Percentiles rank a stretch among this genome's conserved stretches.
These are phyloP conservation scores for Jamesozyma lodderae DNA, from an alignment of 805 yeast species.

Conservation along the genomic window DNA sequence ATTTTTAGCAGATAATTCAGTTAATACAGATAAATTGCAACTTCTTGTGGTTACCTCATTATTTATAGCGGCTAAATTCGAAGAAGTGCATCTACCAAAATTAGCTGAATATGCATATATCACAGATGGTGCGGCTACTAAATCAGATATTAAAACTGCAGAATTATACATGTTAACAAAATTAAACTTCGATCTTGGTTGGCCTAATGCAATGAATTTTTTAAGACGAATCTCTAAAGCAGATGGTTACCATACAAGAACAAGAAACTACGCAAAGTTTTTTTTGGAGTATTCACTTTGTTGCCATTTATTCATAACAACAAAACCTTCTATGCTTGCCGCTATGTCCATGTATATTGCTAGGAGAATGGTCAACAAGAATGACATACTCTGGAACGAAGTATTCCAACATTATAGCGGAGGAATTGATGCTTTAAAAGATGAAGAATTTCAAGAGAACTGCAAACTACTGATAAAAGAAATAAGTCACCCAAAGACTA, in stretches of 20 bases:
- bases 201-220: slow-evolving; percentile 87
- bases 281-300: slow-evolving; percentile 68
- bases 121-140: slow-evolving; percentile 77
- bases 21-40: slow-evolving; percentile 72
- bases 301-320: slow-evolving; percentile 65
- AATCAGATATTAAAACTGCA: slow-evolving; percentile 72
- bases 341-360: slow-evolving; percentile 84
- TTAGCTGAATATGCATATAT: slow-evolving; percentile 78
- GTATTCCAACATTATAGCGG: slow-evolving; percentile 23
- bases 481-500: slow-evolving; percentile 23
- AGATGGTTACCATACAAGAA: slow-evolving; percentile 76
- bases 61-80: slow-evolving; percentile 87
- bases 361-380: slow-evolving; percentile 42
- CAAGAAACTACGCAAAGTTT: slow-evolving; percentile 80
- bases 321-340: slow-evolving; percentile 69
- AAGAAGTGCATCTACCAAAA: slow-evolving; percentile 84
- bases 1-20: slow-evolving; percentile 64
- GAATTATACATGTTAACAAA: slow-evolving; percentile 70
- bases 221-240: slow-evolving; percentile 83
- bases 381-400: slow-evolving; percentile 18
- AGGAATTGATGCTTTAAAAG: slow-evolving; percentile 18
- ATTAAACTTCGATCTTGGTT: slow-evolving; percentile 64
- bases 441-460: slow-evolving; percentile 15
- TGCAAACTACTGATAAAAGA: slow-evolving; percentile 23
- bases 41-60: slow-evolving; percentile 77